Conservation (phyloP, 345 rosid species). For the Eucalyptus erythrocorys region DNA sequence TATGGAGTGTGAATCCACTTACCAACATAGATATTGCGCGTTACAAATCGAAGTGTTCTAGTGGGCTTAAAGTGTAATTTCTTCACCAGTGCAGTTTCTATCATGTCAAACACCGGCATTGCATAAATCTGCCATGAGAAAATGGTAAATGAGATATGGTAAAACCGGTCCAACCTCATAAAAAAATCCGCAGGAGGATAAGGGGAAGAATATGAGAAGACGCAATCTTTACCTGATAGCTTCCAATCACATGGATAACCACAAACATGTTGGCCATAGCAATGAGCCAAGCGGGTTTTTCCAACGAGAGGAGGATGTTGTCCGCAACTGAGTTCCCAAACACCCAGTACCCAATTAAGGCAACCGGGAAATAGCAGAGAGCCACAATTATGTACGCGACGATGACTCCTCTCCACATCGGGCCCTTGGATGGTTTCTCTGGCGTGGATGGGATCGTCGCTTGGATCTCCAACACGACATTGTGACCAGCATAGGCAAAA, state of each 20-base stretch:
- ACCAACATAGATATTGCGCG: slow-evolving; percentile 17
- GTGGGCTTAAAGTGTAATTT: slow-evolving; percentile 12
- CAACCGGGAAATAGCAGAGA: slow-evolving; percentile 72
- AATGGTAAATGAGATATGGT: neutral
- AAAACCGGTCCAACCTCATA: neutral
- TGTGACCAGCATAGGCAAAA: slow-evolving; percentile 76
- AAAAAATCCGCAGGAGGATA: neutral
- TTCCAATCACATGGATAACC: slow-evolving; percentile 70
- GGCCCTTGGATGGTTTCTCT: slow-evolving; percentile 62
- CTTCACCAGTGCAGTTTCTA: slow-evolving; percentile 15
- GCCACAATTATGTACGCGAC: slow-evolving; percentile 64
- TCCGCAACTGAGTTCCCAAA: slow-evolving; percentile 44
- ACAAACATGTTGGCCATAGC: slow-evolving; percentile 63
- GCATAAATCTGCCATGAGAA: slow-evolving; percentile 10
- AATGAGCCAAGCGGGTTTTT: slow-evolving; percentile 63
- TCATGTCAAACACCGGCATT: slow-evolving; percentile 29
- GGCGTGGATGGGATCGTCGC: slow-evolving; percentile 78
- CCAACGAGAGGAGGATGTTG: slow-evolving; percentile 42
- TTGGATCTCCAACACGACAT: slow-evolving; percentile 73
- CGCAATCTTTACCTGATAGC: slow-evolving; percentile 47
- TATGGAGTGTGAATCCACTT: neutral
- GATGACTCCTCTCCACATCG: slow-evolving; percentile 68
- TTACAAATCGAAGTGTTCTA: slow-evolving; percentile 3
- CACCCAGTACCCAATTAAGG: slow-evolving; percentile 48
- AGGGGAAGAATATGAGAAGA: neutral